Percentiles rank a stretch among this genome's conserved stretches.
Evolutionary conservation across 179 eudicot genomes (phyloP).

Genomic region (Drosera spatulata): DNA sequence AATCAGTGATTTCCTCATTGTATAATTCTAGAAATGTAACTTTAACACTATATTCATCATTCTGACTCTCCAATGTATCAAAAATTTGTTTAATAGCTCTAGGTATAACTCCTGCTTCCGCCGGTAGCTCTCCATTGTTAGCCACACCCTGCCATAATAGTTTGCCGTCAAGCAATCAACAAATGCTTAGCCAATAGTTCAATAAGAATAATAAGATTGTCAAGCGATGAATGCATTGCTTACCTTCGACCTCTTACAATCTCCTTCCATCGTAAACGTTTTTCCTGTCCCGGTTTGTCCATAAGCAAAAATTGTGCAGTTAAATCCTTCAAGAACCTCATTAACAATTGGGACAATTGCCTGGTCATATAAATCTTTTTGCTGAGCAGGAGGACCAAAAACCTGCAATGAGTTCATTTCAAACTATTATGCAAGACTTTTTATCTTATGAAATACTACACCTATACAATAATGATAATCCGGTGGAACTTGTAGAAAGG

Average conservation of each 20-base stretch:
- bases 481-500: too few relatives aligned
- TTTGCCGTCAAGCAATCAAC: background rate
- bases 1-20: slow-evolving; percentile 93
- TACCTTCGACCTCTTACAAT: slow-evolving; percentile 74
- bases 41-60: slow-evolving; percentile 89
- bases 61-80: slow-evolving; percentile 75
- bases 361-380: slow-evolving; percentile 77
- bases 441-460: too few relatives aligned
- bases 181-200: background rate
- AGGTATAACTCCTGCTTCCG: slow-evolving; percentile 94
- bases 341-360: slow-evolving; percentile 78
- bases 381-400: slow-evolving; percentile 85
- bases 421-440: slow-evolving; percentile 53
- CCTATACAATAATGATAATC: too few relatives aligned
- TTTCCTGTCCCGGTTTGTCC: slow-evolving; percentile 99
- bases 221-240: background rate
- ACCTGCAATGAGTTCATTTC: slow-evolving; percentile 82
- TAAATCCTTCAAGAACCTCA: slow-evolving; percentile 94
- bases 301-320: slow-evolving; percentile 96
- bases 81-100: slow-evolving; percentile 89
- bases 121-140: slow-evolving; percentile 67
- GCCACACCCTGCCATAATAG: slow-evolving; percentile 11
- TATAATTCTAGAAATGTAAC: slow-evolving; percentile 87
- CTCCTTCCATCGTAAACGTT: slow-evolving; percentile 99
- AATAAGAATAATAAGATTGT: background rate